Conservation (phyloP, 257 asterid genomes). For the Gynochthodes officinalis region DNA sequence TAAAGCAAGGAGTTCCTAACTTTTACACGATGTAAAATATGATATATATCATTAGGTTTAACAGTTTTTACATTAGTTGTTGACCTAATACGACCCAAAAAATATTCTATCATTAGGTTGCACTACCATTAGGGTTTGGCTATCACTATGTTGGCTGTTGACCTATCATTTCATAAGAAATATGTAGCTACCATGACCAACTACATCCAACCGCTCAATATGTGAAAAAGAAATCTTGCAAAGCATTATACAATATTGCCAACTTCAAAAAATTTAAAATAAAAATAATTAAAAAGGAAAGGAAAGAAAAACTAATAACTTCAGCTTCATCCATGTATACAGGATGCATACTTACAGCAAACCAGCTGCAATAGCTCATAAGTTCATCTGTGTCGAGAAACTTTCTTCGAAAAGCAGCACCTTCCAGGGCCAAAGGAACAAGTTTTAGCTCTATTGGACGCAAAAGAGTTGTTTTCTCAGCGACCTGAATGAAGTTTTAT, state of each 20-base stretch:
- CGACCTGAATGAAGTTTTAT: conserved; percentile 52
- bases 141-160: no score
- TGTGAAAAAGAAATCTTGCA: background rate
- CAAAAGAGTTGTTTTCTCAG: conserved; percentile 93
- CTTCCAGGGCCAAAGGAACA: conserved; percentile 87
- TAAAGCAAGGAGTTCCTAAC: no score
- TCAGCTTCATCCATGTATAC: background rate
- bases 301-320: background rate
- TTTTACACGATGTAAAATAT: no score
- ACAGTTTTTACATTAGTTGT: no score
- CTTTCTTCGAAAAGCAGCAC: conserved; percentile 87
- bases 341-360: conserved; percentile 68
- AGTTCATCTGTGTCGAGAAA: conserved; percentile 88
- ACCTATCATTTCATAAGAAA: background rate
- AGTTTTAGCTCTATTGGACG: conserved; percentile 83
- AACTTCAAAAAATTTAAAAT: background rate
- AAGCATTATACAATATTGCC: background rate
- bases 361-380: conserved; percentile 98
- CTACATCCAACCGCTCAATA: background rate
- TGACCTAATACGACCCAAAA: no score
- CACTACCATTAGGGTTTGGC: no score
- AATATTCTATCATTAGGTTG: no score
- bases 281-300: background rate
- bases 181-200: background rate
- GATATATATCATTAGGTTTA: no score